Base-by-base conservation (phyloP, 768 basidiomycete species). In the Nidula microcarpa region DNA sequence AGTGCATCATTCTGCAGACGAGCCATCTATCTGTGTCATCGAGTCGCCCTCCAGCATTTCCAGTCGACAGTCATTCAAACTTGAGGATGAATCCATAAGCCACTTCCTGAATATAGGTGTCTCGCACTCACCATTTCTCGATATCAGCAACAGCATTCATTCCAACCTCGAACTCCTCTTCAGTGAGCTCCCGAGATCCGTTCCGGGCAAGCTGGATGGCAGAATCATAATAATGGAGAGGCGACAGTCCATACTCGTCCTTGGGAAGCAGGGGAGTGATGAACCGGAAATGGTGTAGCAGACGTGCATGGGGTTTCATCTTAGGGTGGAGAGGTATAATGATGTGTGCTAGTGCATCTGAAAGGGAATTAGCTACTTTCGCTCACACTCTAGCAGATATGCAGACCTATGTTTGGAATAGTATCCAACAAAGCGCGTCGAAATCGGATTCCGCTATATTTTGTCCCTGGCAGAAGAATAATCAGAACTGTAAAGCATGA, bases 201-300 rank as follows among this genome's bases (percentile, higher is more conserved):
- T 85, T 81, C 16, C 87, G 78, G 23, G 82, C 88, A 9, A 88
- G 73, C 63, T 91, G 89, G 47, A 91, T 78, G 0, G 81, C 86
- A 47, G 87, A 82, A 60, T 91, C 89, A 61, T 88, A 91, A 60
- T 86, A 86, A 65, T 90, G 86, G 52, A 91, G 65, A 0, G 81
- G 74, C 11, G 88, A 81, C 46, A 88, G 66, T n/a, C 84, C 84
- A 44, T 84, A 78, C 32, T 82, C 82, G 55, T 87, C 83, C 53
- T 63, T 71, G 41, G 67, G 74, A 52, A 74, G 82, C 53, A 92
- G 74, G 0, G 88, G 88, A 3, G 80, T 68, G 35, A 92, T 78
- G 68, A 87, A 89, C 43, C 89, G 84, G 62, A 91, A 88, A 64
- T 91, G 89, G 65, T 89, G 84, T 47, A 87, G 73, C 86, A 91